phyloP scores from a whole-genome alignment of 345 rosid species.

The Balakata baccata region DNA sequence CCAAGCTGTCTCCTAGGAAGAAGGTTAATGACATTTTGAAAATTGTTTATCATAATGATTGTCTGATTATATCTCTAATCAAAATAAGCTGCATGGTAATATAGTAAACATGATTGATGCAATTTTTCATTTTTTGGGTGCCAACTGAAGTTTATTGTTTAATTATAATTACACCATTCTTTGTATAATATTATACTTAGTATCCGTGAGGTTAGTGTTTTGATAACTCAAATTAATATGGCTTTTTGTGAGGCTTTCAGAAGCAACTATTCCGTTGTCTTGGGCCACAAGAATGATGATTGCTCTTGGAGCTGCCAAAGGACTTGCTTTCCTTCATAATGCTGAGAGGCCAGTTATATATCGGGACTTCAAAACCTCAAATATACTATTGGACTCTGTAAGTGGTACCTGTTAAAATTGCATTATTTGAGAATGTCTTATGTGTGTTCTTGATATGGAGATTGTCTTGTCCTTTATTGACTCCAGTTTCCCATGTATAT shows the following conservation, averaged over 20 bases:
- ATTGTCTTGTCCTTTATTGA: conserved; percentile 4
- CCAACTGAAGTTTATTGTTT: not conserved
- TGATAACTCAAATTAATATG: conserved; percentile 24
- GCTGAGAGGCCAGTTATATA: conserved; percentile 94
- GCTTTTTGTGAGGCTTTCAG: conserved; percentile 43
- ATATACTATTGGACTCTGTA: conserved; percentile 91
- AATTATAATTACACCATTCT: not conserved
- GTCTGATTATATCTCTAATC: not conserved
- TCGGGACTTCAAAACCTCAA: conserved; percentile 95
- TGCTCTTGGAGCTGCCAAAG: conserved; percentile 98
- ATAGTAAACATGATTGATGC: not conserved
- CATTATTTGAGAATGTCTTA: conserved; percentile 6
- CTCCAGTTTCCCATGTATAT: conserved; percentile 23
- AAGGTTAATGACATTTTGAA: not conserved
- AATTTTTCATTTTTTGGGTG: not conserved
- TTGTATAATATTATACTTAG: not conserved
- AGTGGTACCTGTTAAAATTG: conserved; percentile 22
- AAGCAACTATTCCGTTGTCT: conserved; percentile 68
- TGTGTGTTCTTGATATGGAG: not conserved
- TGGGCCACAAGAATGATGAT: conserved; percentile 97
- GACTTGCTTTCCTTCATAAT: conserved; percentile 94
- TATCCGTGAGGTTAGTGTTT: not conserved
- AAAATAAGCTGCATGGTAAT: not conserved
- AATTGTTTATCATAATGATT: not conserved
- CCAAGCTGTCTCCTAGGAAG: not conserved